Evolutionary conservation across 2,329 filamentous ascomycete species (phyloP).

Genomic region (Alternaria angustiovoidea): DNA sequence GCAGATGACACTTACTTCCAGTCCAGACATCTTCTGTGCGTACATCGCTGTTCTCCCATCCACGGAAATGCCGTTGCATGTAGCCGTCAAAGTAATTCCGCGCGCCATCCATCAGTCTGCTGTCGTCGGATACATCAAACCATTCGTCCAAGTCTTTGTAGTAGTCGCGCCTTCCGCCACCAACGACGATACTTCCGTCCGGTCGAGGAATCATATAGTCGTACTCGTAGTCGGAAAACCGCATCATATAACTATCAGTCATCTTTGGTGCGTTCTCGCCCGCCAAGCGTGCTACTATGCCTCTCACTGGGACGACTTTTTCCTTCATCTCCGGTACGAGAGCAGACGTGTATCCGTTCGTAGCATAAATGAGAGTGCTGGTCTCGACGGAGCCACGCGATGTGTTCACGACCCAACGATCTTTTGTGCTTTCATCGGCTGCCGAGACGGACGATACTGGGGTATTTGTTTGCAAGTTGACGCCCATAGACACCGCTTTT

Average conservation of each 20-base stretch:
- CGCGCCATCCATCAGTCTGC: slow-evolving; percentile 26
- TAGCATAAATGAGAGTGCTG: slow-evolving; percentile 26
- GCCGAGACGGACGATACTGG: slow-evolving; percentile 7
- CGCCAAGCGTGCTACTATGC: slow-evolving; percentile 19
- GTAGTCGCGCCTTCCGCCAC: slow-evolving; percentile 38
- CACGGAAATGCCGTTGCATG: slow-evolving; percentile 35
- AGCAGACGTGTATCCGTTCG: slow-evolving; percentile 31
- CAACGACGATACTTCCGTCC: slow-evolving; percentile 12
- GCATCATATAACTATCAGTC: slow-evolving; percentile 49
- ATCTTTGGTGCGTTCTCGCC: slow-evolving; percentile 17
- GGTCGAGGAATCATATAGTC: slow-evolving; percentile 56
- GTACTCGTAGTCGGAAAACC: slow-evolving; percentile 61
- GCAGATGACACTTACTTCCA: slow-evolving; percentile 29
- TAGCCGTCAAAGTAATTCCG: slow-evolving; percentile 36
- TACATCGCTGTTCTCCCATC: slow-evolving; percentile 30
- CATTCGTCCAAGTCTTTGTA: slow-evolving; percentile 29
- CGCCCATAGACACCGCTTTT: slow-evolving; percentile 13
- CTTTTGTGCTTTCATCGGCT: background rate
- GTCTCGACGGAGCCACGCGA: slow-evolving; percentile 17
- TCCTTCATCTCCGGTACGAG: slow-evolving; percentile 49
- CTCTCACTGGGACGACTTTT: slow-evolving; percentile 43
- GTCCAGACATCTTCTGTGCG: slow-evolving; percentile 30
- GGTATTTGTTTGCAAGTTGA: slow-evolving; percentile 23
- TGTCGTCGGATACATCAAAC: slow-evolving; percentile 28
- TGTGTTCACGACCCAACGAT: slow-evolving; percentile 11